Evolutionary conservation across 148 eudicot genomes (phyloP).

Genomic region (Rhododendron mucronatum): DNA sequence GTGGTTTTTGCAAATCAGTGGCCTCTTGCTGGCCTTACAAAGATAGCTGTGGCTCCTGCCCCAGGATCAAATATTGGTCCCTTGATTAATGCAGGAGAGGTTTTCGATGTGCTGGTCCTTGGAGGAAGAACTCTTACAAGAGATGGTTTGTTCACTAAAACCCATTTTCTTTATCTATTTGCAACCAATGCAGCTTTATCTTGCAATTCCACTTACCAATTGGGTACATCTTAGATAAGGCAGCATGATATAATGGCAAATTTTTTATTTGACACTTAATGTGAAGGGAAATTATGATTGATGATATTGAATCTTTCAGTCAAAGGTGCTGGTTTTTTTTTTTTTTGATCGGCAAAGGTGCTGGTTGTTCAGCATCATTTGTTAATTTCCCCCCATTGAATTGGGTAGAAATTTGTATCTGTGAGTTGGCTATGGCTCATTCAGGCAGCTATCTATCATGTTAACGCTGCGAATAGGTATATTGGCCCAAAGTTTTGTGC

Average conservation of each 20-base stretch:
- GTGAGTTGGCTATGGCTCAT: neutral
- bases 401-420: neutral
- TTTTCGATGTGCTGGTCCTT: constrained; percentile 45
- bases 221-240: neutral
- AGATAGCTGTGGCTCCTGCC: constrained; percentile 50
- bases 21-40: constrained; percentile 77
- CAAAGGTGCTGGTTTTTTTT: neutral
- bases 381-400: neutral
- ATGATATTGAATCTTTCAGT: neutral
- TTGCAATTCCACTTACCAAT: neutral
- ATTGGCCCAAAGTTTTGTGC: neutral
- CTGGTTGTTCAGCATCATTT: neutral
- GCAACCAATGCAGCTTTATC: constrained; percentile 2
- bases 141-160: constrained; percentile 51
- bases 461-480: neutral
- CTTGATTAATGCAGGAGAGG: constrained; percentile 79
- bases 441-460: neutral
- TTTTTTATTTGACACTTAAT: neutral
- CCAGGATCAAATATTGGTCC: constrained; percentile 65
- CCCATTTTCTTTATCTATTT: neutral
- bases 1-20: constrained; percentile 72
- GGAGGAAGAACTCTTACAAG: constrained; percentile 68
- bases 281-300: neutral
- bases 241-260: neutral
- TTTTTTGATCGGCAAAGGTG: neutral